A percentile compares a stretch with the other conserved stretches of the same genome.
phyloP scores from a whole-genome alignment of 805 yeast species.

The Candida easanensis region DNA sequence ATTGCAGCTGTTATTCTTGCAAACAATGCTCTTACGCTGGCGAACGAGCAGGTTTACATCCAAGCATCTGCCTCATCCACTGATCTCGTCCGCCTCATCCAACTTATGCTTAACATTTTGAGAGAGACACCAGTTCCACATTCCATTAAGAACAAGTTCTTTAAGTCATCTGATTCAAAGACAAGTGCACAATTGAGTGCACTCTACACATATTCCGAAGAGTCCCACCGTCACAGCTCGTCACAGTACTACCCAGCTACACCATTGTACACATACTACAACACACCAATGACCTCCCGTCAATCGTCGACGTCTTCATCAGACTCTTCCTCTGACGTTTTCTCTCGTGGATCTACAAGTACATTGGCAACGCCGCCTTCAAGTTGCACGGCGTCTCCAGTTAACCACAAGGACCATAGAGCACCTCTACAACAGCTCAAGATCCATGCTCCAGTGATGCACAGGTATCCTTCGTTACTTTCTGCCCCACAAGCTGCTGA shows the following conservation, averaged over 20 bases:
- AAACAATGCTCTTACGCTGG: conserved; percentile 39
- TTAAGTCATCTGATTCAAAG: conserved; percentile 28
- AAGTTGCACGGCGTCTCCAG: conserved; percentile 20
- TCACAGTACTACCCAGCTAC: conserved; percentile 20
- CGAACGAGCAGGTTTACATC: conserved; percentile 16
- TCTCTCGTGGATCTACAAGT: conserved; percentile 20
- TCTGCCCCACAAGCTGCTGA: conserved; percentile 3
- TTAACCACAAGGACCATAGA: conserved; percentile 10
- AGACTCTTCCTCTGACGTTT: conserved; percentile 14
- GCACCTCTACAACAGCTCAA: conserved; percentile 12
- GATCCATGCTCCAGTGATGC: conserved; percentile 6
- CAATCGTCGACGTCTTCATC: conserved; percentile 14
- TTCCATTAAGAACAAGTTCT: conserved; percentile 43
- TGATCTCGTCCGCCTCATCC: conserved; percentile 22
- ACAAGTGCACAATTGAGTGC: conserved; percentile 11
- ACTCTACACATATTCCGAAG: conserved; percentile 25
- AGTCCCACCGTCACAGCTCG: conserved; percentile 16
- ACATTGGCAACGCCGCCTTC: conserved; percentile 20
- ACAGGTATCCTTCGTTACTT: neutral
- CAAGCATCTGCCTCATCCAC: conserved; percentile 24
- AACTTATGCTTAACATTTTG: conserved; percentile 19
- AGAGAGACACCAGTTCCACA: conserved; percentile 33
- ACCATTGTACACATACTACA: conserved; percentile 16
- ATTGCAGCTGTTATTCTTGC: conserved; percentile 50
- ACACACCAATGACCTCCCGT: conserved; percentile 19